phyloP scores from a whole-genome alignment of 768 basidiomycete genomes.

The Termitomyces heimii region DNA sequence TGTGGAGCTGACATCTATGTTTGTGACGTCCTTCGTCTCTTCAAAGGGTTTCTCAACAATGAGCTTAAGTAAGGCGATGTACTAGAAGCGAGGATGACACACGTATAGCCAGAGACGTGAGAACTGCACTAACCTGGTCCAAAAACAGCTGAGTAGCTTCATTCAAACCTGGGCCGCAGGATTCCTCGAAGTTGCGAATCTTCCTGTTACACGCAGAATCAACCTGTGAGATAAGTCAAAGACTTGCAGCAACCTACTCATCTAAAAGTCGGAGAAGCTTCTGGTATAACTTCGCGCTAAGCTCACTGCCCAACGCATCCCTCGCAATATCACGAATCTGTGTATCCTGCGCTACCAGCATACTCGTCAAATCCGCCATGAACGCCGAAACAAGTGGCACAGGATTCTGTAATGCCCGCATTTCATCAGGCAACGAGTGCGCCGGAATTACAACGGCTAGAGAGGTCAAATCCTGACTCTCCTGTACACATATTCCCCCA shows the following conservation, averaged over 20 bases:
- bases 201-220: slow-evolving; percentile 28
- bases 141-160: slow-evolving; percentile 49
- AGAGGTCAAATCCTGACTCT: slow-evolving; percentile 43
- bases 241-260: slow-evolving; percentile 42
- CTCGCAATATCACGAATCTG: slow-evolving; percentile 72
- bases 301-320: slow-evolving; percentile 76
- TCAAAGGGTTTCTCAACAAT: slow-evolving; percentile 68
- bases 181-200: slow-evolving; percentile 44
- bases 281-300: slow-evolving; percentile 64
- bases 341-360: slow-evolving; percentile 57
- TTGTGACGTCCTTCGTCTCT: slow-evolving; percentile 52
- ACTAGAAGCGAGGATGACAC: slow-evolving; percentile 32
- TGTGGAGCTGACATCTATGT: slow-evolving; percentile 57
- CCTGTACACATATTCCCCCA: slow-evolving; percentile 58
- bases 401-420: slow-evolving; percentile 60
- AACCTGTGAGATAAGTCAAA: neutral
- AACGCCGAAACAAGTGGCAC: slow-evolving; percentile 56
- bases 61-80: slow-evolving; percentile 69
- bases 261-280: slow-evolving; percentile 67
- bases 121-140: slow-evolving; percentile 54
- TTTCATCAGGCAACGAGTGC: slow-evolving; percentile 61
- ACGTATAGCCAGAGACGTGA: neutral
- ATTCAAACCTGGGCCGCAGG: slow-evolving; percentile 34
- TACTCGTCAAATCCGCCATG: slow-evolving; percentile 60
- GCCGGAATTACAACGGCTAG: slow-evolving; percentile 50